Evolutionary conservation across 352 stramenopile genomes (phyloP), one percentile per base, ranked within the genome.

Genomic region (Phytophthora sp.): DNA sequence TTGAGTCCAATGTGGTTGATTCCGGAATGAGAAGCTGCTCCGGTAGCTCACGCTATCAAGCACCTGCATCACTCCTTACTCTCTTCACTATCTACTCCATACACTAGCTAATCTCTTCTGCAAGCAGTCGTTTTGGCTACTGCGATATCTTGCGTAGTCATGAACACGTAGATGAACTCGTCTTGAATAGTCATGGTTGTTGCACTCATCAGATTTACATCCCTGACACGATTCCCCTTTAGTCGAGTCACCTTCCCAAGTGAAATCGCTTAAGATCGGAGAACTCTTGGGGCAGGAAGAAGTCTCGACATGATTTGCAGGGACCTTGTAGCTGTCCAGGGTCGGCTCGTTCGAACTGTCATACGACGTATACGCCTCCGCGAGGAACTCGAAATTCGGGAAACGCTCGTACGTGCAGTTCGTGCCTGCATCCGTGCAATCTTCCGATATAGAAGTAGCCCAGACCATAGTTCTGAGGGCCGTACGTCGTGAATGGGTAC

Each of bases 401-500:
- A 89, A 85, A 15, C 62, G 74, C 37, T 77, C 48, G 32, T 74
- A 96, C 10, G 55, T 43, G 69, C 88, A 95, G 17, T 69, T 42
- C 8, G 56, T 60, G 8, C 67, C 64, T 34, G 35, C 39, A 12
- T 77, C 69, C 30, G 90, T 76, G 54, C 88, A 96, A 41, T 86
- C 69, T 30, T 82, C 70, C 1, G 84, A 84, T 15, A 59, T 76
- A 57, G 12, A 92, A 82, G 66, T 91, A 95, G 8, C 86, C 88
- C 35, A 95, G 58, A 1, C 86, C 86, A 52, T 94, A 94, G 54
- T 94, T 92, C 54, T 89, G 71, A 8, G 74, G 66, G 0, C 81
- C 84, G 38, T 76, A 89, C 27, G 61, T 73, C 26, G 50, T 84
- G 69, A 93, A 95, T 35, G 85, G 85, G 62, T 83, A 95, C 35